Percentiles rank a stretch among this genome's conserved stretches.
Conservation (phyloP, 2,329 filamentous ascomycete species). For the Hortaea werneckii region DNA sequence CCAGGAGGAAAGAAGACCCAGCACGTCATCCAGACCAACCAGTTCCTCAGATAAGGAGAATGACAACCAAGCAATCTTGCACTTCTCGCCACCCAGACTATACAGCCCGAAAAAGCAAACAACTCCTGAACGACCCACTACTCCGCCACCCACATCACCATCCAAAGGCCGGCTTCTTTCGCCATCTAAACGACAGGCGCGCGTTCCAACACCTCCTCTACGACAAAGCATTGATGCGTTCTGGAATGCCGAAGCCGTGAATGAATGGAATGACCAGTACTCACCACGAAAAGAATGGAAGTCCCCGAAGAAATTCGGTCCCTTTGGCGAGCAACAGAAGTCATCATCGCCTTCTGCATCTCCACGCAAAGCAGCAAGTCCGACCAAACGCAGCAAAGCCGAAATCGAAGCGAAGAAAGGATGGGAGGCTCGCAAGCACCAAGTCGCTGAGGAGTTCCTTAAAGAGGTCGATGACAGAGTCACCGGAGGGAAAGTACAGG, state of each 20-base stretch:
- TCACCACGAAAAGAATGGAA: slow-evolving; percentile 41
- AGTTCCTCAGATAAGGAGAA: slow-evolving; percentile 24
- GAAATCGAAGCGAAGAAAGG: slow-evolving; percentile 41
- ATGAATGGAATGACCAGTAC: slow-evolving; percentile 56
- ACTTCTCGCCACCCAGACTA: slow-evolving; percentile 16
- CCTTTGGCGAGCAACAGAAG: slow-evolving; percentile 9
- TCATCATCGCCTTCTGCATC: slow-evolving; percentile 22
- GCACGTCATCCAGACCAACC: background rate
- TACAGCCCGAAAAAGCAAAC: slow-evolving; percentile 7
- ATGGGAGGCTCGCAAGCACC: slow-evolving; percentile 54
- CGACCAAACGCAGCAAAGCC: slow-evolving; percentile 20
- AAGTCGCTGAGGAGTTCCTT: slow-evolving; percentile 55
- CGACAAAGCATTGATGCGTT: slow-evolving; percentile 47
- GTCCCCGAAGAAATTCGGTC: slow-evolving; percentile 27
- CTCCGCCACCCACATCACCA: slow-evolving; percentile 35
- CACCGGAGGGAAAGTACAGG: slow-evolving; percentile 48
- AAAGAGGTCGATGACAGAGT: slow-evolving; percentile 57
- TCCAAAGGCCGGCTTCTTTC: slow-evolving; percentile 34
- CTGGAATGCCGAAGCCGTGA: slow-evolving; percentile 49
- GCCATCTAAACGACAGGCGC: slow-evolving; percentile 35
- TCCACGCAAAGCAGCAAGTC: slow-evolving; percentile 31
- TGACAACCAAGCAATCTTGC: slow-evolving; percentile 11
- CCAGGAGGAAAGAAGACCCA: background rate
- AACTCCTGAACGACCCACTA: slow-evolving; percentile 12
- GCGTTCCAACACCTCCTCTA: slow-evolving; percentile 47